Base-by-base conservation (phyloP, 495 filamentous ascomycete species). In the Penicillium alfredii region DNA sequence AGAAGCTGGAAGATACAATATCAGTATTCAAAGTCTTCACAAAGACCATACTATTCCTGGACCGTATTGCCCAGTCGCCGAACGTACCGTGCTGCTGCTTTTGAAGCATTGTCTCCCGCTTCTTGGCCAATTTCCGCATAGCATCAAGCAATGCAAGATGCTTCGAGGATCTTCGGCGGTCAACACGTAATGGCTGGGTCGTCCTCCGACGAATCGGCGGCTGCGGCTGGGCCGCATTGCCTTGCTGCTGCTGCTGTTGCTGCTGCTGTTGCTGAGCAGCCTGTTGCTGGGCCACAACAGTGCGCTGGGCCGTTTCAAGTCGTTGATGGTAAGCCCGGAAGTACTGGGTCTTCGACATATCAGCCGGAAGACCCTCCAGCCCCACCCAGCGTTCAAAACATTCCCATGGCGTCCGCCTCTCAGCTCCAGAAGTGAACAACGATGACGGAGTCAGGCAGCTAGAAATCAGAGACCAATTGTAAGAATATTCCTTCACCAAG, bases 301-400 rank as follows among this genome's bases (percentile, higher is more conserved):
- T 76, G 27, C 77, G 73, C 40, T 89, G 80, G 12, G 88, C 88
- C 20, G 78, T 73, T 44, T 94, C 86, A 30, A 95, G 78, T 26
- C 88, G 72, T 39, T 72, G 71, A 46, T 86, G 82, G 51, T 90
- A 94, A 7, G 84, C 75, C 52, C 85, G 66, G 71, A 95, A 97
- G 55, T 95, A 97, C 23, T 82, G 83, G 3, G 84, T 93, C 62
- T 94, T 93, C 15, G 77, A 78, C 84, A 96, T 92, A 37, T 98
- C 92, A 24, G 77, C 76, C 11, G 88, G 88, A 22, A 94, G 62
- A 4, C 87, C 87, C 63, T 96, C 92, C 7, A 97, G 65, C 36
- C 81, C 77, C 10, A 94, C 78, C 88, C 90, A 97, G 23, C 93
- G 79, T 56, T 98, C 92, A 51, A 97, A 98, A 53, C 92, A 98